Conservation (phyloP, 371 early-diverging fungal species). For the Mortierella sp. region DNA sequence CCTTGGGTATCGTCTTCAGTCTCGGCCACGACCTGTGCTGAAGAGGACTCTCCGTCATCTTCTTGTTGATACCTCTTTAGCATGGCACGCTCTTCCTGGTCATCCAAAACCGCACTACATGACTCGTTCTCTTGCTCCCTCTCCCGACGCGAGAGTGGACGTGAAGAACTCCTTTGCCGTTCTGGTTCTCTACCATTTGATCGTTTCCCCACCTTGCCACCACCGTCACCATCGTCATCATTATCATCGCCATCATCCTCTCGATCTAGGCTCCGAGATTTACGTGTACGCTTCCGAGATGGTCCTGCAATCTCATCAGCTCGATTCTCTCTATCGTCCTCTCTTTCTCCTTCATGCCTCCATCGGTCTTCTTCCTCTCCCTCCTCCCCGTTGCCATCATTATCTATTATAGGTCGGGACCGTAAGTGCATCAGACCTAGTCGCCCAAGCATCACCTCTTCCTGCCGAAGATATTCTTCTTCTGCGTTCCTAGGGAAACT, state of each 20-base stretch:
- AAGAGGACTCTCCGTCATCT: too few species aligned
- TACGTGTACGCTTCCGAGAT: background rate
- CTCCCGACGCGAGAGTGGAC: background rate
- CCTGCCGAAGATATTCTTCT: slow-evolving; percentile 52
- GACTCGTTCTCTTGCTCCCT: background rate
- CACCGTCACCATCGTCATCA: slow-evolving; percentile 6
- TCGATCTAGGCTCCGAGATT: background rate
- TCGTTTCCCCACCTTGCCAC: background rate
- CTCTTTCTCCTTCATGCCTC: slow-evolving; percentile 1
- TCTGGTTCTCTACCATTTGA: background rate
- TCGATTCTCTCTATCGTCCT: background rate
- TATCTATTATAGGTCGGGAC: slow-evolving; percentile 7
- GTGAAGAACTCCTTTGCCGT: background rate
- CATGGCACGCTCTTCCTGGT: slow-evolving; percentile 22
- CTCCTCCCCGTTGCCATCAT: background rate
- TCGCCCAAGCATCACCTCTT: slow-evolving; percentile 29
- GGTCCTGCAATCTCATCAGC: background rate
- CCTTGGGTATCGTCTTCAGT: too few species aligned
- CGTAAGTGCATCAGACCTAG: slow-evolving; percentile 22
- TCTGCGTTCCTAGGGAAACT: slow-evolving; percentile 68
- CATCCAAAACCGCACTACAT: slow-evolving; percentile 22
- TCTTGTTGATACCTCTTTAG: slow-evolving; percentile 10
- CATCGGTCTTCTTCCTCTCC: background rate
- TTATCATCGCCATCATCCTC: background rate
- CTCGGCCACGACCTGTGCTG: too few species aligned